Evolutionary conservation across 1,284 basidiomycete genomes (phyloP).

Genomic region (Apiotrichum mycotoxinovorans): DNA sequence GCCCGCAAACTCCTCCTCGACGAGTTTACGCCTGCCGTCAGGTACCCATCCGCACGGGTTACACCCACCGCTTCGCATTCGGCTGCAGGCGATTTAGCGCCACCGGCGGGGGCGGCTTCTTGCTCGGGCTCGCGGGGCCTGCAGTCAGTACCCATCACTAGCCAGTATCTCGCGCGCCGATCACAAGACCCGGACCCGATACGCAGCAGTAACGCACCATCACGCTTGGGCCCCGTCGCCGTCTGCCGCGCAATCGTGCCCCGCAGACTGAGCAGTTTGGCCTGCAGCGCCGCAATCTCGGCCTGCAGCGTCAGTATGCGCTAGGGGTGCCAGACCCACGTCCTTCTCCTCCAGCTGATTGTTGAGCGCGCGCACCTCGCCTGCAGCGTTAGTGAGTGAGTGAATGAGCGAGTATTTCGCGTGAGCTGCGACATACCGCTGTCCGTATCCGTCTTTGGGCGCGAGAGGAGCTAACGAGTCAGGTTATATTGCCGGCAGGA

Average conservation of each 20-base stretch:
- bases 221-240: slow-evolving; percentile 4
- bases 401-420: no score
- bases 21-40: slow-evolving; percentile 14
- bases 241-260: slow-evolving; percentile 7
- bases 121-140: slow-evolving; percentile 3
- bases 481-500: no score
- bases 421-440: neutral
- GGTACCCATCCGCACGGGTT: neutral
- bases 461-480: slow-evolving; percentile 4
- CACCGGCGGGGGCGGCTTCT: slow-evolving; percentile 10
- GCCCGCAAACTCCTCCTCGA: slow-evolving; percentile 17
- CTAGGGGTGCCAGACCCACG: neutral
- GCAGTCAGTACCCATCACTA: neutral
- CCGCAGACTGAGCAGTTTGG: slow-evolving; percentile 5
- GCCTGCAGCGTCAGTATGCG: slow-evolving; percentile 4
- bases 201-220: neutral
- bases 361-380: neutral
- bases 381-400: no score
- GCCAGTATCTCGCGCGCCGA: neutral
- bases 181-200: neutral
- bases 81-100: slow-evolving; percentile 17
- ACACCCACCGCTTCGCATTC: slow-evolving; percentile 16
- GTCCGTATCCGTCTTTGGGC: neutral
- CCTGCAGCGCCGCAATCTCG: slow-evolving; percentile 5
- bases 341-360: slow-evolving; percentile 11